A percentile compares a stretch with the other conserved stretches of the same genome.
Evolutionary conservation across 352 stramenopile genomes (phyloP).

Genomic region (Globisporangium perplexum): DNA sequence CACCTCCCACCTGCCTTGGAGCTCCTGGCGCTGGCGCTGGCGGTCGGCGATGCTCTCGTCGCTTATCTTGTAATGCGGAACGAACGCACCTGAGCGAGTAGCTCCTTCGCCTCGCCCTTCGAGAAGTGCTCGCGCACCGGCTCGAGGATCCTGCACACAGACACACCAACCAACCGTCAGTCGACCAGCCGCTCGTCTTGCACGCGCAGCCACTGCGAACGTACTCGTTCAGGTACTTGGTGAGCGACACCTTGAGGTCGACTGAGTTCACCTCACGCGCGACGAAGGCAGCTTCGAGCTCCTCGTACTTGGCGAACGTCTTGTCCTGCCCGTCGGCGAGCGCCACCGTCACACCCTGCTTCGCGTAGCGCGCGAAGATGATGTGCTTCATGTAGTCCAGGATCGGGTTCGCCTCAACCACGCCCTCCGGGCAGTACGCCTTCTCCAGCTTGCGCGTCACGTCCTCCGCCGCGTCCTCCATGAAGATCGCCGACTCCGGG

Average conservation of each 20-base stretch:
- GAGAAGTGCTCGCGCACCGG: constrained; percentile 97
- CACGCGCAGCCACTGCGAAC: constrained; percentile 13
- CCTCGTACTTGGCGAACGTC: constrained; percentile 86
- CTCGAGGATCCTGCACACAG: constrained; percentile 82
- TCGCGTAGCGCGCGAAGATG: constrained; percentile 86
- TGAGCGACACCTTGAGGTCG: constrained; percentile 93
- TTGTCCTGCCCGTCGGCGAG: constrained; percentile 40
- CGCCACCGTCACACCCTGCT: constrained; percentile 45
- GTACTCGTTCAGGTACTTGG: constrained; percentile 91
- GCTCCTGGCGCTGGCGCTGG: not conserved
- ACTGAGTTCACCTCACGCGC: constrained; percentile 86
- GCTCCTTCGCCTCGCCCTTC: constrained; percentile 91
- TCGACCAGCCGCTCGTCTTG: too few relatives aligned
- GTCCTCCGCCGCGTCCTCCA: constrained; percentile 95
- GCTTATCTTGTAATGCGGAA: constrained; percentile 94
- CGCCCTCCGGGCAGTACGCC: constrained; percentile 92
- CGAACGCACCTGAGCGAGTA: constrained; percentile 95
- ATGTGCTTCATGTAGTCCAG: constrained; percentile 98
- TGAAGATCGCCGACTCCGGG: constrained; percentile 98
- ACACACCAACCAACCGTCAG: not conserved
- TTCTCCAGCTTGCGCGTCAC: constrained; percentile 98
- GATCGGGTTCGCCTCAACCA: constrained; percentile 92
- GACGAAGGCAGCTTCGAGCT: constrained; percentile 91
- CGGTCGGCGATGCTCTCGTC: not conserved
- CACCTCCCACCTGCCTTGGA: not conserved